Conservation (phyloP, 371 early-diverging fungal genomes). For the Gilbertella persicaria region DNA sequence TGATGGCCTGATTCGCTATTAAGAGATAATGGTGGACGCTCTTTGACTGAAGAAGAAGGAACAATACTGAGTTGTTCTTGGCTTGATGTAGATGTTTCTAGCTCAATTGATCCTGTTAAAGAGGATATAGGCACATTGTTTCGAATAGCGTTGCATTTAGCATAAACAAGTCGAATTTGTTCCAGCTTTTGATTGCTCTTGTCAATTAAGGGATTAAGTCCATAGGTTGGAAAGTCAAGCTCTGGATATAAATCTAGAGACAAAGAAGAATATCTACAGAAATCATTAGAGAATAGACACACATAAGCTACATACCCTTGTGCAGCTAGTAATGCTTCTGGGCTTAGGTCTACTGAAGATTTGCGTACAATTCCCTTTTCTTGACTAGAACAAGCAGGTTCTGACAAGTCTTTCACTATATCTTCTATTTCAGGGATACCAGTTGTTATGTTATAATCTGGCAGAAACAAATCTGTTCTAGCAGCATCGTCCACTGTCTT, state of each 20-base stretch:
- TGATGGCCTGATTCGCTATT: conserved; percentile 60
- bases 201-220: conserved; percentile 58
- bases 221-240: conserved; percentile 63
- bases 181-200: conserved; percentile 63
- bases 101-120: conserved; percentile 27
- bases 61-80: background rate
- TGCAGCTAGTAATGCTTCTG: conserved; percentile 8
- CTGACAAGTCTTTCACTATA: conserved; percentile 18
- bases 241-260: conserved; percentile 64
- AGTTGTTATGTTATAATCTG: conserved; percentile 52
- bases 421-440: conserved; percentile 54
- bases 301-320: conserved; percentile 10
- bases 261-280: conserved; percentile 29
- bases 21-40: conserved; percentile 64
- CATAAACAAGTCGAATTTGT: conserved; percentile 70
- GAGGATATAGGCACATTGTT: conserved; percentile 53
- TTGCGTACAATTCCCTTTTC: background rate
- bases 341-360: conserved; percentile 15
- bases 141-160: conserved; percentile 72
- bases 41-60: conserved; percentile 1
- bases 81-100: conserved; percentile 5
- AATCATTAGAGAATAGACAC: background rate
- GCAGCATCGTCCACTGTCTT: conserved; percentile 39
- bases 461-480: conserved; percentile 51
- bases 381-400: background rate